phyloP scores from a whole-genome alignment of 1,139 yeast species.

The Suhomyces choctaworum region DNA sequence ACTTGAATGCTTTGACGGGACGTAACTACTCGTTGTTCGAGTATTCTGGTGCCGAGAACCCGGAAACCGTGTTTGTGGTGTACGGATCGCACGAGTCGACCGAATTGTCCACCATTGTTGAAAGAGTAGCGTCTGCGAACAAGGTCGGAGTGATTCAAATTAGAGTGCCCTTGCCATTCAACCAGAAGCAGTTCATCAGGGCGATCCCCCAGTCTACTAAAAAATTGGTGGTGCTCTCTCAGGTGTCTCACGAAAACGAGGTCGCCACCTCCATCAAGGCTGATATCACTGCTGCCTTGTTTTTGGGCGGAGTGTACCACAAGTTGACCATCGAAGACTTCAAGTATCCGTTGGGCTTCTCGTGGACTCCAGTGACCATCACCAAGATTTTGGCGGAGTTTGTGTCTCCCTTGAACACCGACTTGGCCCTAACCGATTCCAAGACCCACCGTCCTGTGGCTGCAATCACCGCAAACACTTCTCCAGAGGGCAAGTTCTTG shows the following conservation, averaged over 20 bases:
- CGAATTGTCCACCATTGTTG: conserved; percentile 49
- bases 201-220: conserved; percentile 59
- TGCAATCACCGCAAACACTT: conserved; percentile 37
- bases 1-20: conserved; percentile 60
- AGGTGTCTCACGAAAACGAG: conserved; percentile 33
- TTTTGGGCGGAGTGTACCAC: conserved; percentile 49
- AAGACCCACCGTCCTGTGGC: conserved; percentile 2
- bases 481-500: conserved; percentile 52
- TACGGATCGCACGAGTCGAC: conserved; percentile 73
- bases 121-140: conserved; percentile 29
- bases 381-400: conserved; percentile 50
- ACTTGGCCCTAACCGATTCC: conserved; percentile 16
- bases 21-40: conserved; percentile 67
- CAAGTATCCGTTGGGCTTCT: conserved; percentile 50
- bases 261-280: conserved; percentile 53
- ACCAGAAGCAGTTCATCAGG: conserved; percentile 56
- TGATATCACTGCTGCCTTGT: conserved; percentile 74
- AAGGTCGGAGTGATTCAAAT: conserved; percentile 67
- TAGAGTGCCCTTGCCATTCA: conserved; percentile 80
- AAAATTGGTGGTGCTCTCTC: conserved; percentile 67
- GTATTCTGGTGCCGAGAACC: conserved; percentile 60
- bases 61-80: conserved; percentile 73
- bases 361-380: conserved; percentile 59
- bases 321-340: conserved; percentile 49
- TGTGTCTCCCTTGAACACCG: conserved; percentile 37